A percentile compares a stretch with the other conserved stretches of the same genome.
phyloP scores from a whole-genome alignment of 1,139 yeast species.

The Suhomyces taliae region DNA sequence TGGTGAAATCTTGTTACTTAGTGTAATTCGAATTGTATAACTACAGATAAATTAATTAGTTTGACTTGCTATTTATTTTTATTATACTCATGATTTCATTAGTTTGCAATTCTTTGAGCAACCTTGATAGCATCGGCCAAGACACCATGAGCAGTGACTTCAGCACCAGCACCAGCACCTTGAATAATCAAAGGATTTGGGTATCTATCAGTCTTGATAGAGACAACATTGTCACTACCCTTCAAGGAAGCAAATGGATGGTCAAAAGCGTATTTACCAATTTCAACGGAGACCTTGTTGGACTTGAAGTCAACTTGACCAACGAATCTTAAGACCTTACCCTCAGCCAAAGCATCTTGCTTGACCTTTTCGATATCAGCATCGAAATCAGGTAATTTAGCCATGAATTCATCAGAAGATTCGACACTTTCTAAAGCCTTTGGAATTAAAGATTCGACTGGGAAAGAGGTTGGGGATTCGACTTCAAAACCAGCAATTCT shows the following conservation, averaged over 20 bases:
- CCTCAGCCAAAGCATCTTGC: conserved; percentile 76
- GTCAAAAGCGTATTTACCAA: conserved; percentile 77
- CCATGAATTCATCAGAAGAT: conserved; percentile 75
- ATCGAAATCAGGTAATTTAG: conserved; percentile 80
- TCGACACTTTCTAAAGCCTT: conserved; percentile 72
- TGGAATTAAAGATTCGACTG: conserved; percentile 92
- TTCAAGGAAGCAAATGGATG: conserved; percentile 96
- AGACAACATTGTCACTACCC: conserved; percentile 94
- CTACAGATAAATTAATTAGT: neutral
- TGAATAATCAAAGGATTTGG: conserved; percentile 90
- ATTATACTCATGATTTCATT: conserved; percentile 7
- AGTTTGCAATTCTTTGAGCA: conserved; percentile 73
- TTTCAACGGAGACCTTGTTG: conserved; percentile 76
- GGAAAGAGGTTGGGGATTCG: conserved; percentile 92
- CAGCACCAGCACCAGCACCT: conserved; percentile 99
- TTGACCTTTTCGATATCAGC: conserved; percentile 73
- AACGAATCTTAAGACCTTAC: conserved; percentile 88
- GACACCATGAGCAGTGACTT: conserved; percentile 97
- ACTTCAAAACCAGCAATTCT: conserved; percentile 86
- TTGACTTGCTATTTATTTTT: too few species aligned
- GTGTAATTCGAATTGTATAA: too few species aligned
- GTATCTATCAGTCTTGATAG: conserved; percentile 88
- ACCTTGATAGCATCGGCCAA: conserved; percentile 89
- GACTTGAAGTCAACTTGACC: conserved; percentile 81
- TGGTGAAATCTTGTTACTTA: too few species aligned